These are phyloP conservation scores for Haematococcus lacustris DNA, from an alignment of 139 green algal species.

Conservation along the genomic window DNA sequence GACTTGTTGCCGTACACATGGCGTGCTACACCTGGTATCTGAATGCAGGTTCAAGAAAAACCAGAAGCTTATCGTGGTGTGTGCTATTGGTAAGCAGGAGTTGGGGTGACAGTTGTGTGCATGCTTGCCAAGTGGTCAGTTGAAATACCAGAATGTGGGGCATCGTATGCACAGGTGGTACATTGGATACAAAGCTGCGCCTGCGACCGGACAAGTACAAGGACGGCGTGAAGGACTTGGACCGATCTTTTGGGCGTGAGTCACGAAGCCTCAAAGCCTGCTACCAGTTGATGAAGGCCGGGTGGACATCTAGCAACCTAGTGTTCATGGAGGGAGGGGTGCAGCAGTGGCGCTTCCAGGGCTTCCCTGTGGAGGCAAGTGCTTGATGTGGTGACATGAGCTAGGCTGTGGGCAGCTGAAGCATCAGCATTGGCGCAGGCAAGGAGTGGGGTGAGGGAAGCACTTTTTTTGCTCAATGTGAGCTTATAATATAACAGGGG, in stretches of 20 bases:
- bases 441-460: too few relatives aligned
- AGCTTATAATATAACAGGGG: too few relatives aligned
- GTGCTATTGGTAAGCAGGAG: conserved; percentile 32
- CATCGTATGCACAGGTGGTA: conserved; percentile 30
- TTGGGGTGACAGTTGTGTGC: too few relatives aligned
- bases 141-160: too few relatives aligned
- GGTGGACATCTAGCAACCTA: conserved; percentile 51
- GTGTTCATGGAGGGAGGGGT: conserved; percentile 57
- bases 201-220: conserved; percentile 33
- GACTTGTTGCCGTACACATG: too few relatives aligned
- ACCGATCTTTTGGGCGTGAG: conserved; percentile 68
- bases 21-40: too few relatives aligned
- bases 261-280: conserved; percentile 67
- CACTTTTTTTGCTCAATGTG: too few relatives aligned
- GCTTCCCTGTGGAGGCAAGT: background rate
- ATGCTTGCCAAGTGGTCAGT: too few relatives aligned
- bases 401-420: too few relatives aligned
- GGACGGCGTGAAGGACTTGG: conserved; percentile 46
- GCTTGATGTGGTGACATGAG: too few relatives aligned
- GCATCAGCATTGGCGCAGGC: too few relatives aligned
- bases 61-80: conserved; percentile 40
- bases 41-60: conserved; percentile 45
- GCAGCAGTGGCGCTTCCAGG: conserved; percentile 39
- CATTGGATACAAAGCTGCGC: conserved; percentile 43
- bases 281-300: conserved; percentile 57